phyloP scores from a whole-genome alignment of 2,329 filamentous ascomycete genomes.

The Hypocrella siamensis region DNA sequence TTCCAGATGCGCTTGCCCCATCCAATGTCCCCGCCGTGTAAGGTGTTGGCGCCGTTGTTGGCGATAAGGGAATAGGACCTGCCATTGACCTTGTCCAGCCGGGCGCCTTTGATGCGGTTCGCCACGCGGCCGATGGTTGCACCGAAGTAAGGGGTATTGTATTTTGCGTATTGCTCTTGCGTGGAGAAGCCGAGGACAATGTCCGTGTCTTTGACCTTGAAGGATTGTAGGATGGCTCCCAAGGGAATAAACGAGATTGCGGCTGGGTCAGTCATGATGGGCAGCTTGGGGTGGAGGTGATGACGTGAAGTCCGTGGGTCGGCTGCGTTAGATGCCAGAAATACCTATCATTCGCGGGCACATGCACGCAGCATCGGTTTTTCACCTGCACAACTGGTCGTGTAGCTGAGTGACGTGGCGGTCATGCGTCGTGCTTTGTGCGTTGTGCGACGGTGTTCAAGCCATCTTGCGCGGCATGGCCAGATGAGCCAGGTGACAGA shows the following conservation, averaged over 20 bases:
- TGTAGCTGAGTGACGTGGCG: no score
- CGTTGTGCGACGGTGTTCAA: no score
- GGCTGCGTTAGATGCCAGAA: no score
- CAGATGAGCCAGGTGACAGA: no score
- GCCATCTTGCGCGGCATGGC: no score
- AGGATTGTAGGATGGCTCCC: conserved; percentile 67
- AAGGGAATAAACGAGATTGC: conserved; percentile 54
- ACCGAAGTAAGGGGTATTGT: conserved; percentile 74
- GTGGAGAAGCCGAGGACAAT: conserved; percentile 79
- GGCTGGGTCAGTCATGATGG: conserved; percentile 26
- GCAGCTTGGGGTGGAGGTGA: no score
- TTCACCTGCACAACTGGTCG: no score
- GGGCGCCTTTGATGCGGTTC: conserved; percentile 63
- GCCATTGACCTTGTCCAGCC: conserved; percentile 57
- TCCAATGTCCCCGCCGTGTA: conserved; percentile 57
- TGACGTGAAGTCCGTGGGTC: no score
- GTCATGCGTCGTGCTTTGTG: no score
- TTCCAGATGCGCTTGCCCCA: conserved; percentile 73
- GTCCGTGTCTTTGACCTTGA: conserved; percentile 63
- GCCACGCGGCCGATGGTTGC: conserved; percentile 79
- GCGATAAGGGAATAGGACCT: conserved; percentile 52
- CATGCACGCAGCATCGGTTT: no score
- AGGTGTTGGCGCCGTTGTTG: conserved; percentile 64
- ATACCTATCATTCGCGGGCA: no score
- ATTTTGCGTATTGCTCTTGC: conserved; percentile 54